Percentiles rank a stretch among this genome's conserved stretches.
These are phyloP conservation scores for Gillenia trifoliata DNA, from an alignment of 306 rosid genomes.

Conservation along the genomic window DNA sequence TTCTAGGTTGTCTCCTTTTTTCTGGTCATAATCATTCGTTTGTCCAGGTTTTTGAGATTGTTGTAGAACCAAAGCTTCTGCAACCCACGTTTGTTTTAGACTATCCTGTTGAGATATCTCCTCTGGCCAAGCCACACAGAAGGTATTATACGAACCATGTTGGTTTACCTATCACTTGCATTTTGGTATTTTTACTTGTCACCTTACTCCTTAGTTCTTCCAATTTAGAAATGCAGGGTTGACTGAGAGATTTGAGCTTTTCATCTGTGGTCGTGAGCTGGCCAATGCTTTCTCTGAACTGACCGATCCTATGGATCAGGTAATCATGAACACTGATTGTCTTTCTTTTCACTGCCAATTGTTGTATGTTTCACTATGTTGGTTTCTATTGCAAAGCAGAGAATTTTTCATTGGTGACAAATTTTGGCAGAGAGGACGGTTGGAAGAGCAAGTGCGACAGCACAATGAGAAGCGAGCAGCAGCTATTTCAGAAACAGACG, in stretches of 20 bases:
- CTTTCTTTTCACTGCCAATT: background rate
- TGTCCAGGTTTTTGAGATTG: constrained; percentile 76
- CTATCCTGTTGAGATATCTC: constrained; percentile 95
- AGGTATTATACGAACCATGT: constrained; percentile 42
- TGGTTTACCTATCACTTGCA: background rate
- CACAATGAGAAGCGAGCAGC: constrained; percentile 70
- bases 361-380: background rate
- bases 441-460: constrained; percentile 87
- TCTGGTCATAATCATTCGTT: constrained; percentile 19
- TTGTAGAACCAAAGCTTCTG: constrained; percentile 84
- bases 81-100: constrained; percentile 98
- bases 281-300: constrained; percentile 96
- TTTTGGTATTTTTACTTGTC: background rate
- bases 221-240: constrained; percentile 61
- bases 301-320: constrained; percentile 98
- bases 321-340: constrained; percentile 24
- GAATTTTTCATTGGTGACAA: constrained; percentile 13
- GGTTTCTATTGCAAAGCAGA: background rate
- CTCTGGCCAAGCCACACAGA: constrained; percentile 92
- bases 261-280: constrained; percentile 94
- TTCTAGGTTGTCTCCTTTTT: constrained; percentile 15
- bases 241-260: constrained; percentile 94
- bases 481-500: constrained; percentile 27
- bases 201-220: constrained; percentile 25
- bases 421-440: constrained; percentile 65